Conservation (phyloP, 202 grass and related monocot genomes). For the Carex arenaria region DNA sequence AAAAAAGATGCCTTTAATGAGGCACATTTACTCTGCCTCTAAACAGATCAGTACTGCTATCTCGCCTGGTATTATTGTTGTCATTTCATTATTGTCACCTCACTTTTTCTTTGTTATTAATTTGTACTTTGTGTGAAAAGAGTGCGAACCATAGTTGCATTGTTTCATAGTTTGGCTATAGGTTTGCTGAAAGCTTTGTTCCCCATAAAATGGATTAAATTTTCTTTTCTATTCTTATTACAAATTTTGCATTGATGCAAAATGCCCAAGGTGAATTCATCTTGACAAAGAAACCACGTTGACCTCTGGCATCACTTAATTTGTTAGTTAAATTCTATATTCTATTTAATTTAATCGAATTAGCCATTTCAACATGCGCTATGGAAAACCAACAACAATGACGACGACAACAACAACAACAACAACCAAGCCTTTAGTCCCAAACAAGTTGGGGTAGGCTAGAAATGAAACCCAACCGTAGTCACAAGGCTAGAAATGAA, state of each 20-base stretch:
- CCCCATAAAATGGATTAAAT: not conserved
- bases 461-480: too few relatives aligned
- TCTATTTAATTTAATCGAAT: not conserved
- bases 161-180: not conserved
- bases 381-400: not conserved
- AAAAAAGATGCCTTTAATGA: constrained; percentile 98
- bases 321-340: not conserved
- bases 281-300: not conserved
- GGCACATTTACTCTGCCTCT: constrained; percentile 96
- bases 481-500: too few relatives aligned
- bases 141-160: not conserved
- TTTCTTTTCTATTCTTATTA: not conserved
- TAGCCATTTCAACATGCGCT: not conserved
- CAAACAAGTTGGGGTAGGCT: too few relatives aligned
- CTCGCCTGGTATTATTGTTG: constrained; percentile 68
- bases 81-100: not conserved
- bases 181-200: not conserved
- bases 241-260: not conserved
- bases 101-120: not conserved
- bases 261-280: not conserved
- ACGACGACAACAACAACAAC: too few relatives aligned
- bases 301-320: not conserved
- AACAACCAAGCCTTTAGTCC: too few relatives aligned
- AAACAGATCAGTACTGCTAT: constrained; percentile 99
- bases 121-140: not conserved